These are phyloP conservation scores for Trifolium pratense DNA, from an alignment of 306 rosid species.

Conservation along the genomic window DNA sequence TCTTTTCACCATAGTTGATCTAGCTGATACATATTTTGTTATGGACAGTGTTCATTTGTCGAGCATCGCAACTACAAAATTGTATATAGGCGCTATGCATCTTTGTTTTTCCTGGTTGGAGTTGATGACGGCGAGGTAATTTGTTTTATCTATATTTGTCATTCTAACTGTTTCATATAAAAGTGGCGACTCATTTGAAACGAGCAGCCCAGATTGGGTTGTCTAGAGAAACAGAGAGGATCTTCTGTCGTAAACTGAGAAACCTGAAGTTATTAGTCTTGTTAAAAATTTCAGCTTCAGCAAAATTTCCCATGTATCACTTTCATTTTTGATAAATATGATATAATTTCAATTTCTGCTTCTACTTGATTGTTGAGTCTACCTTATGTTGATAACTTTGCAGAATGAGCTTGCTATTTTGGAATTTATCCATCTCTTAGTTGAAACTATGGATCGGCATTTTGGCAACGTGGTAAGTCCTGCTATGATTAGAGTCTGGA, in stretches of 20 bases:
- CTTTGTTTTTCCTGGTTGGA: slow-evolving; percentile 94
- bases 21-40: slow-evolving; percentile 43
- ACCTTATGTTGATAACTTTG: slow-evolving; percentile 40
- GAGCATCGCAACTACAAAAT: slow-evolving; percentile 99
- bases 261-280: slow-evolving; percentile 18
- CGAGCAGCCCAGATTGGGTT: slow-evolving; percentile 2
- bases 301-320: not conserved
- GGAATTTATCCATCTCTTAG: slow-evolving; percentile 93
- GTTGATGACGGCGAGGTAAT: slow-evolving; percentile 89
- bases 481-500: slow-evolving; percentile 8
- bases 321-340: not conserved
- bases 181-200: not conserved
- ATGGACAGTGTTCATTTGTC: slow-evolving; percentile 91
- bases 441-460: slow-evolving; percentile 97
- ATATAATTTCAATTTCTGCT: not conserved
- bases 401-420: slow-evolving; percentile 94
- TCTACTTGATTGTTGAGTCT: slow-evolving; percentile 7
- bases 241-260: slow-evolving; percentile 18
- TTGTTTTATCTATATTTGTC: slow-evolving; percentile 12
- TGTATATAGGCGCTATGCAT: slow-evolving; percentile 92
- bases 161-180: slow-evolving; percentile 28
- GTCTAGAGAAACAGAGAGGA: not conserved
- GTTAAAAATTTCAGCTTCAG: not conserved
- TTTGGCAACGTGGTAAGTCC: slow-evolving; percentile 89
- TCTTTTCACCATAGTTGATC: not conserved